phyloP scores from a whole-genome alignment of 176 grass and related monocot genomes.

The Metroxylon sagu region DNA sequence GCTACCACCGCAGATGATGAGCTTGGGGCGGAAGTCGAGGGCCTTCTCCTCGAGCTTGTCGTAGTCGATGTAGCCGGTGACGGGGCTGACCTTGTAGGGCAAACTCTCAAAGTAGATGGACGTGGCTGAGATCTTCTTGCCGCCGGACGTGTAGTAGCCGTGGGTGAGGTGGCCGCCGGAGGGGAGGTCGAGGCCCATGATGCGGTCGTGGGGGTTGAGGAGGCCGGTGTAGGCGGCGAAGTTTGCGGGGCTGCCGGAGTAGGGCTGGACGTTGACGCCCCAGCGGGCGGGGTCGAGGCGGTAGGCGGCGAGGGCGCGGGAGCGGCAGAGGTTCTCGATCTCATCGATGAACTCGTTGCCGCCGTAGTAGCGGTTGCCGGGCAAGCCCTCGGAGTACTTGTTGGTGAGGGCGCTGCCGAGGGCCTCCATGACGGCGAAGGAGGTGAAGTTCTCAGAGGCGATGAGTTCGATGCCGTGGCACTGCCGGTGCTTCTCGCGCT shows the following conservation, averaged over 20 bases:
- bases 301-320: constrained; percentile 12
- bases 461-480: constrained; percentile 20
- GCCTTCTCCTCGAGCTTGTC: constrained; percentile 20
- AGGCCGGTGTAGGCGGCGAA: constrained; percentile 15
- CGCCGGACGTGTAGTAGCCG: constrained; percentile 8
- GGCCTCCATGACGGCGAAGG: constrained; percentile 16
- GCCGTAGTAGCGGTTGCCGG: constrained; percentile 14
- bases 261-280: constrained; percentile 21
- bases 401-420: constrained; percentile 18
- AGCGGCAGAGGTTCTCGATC: constrained; percentile 16
- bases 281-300: constrained; percentile 7
- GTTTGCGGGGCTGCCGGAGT: constrained; percentile 19
- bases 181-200: constrained; percentile 22
- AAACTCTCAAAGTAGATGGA: constrained; percentile 19
- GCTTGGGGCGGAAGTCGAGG: constrained; percentile 17
- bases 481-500: constrained; percentile 16
- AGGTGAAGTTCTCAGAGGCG: constrained; percentile 22
- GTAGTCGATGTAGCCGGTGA: constrained; percentile 18
- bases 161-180: constrained; percentile 16
- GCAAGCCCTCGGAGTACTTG: constrained; percentile 22
- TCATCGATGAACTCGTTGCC: constrained; percentile 14
- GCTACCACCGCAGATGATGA: constrained; percentile 15
- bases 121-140: constrained; percentile 15
- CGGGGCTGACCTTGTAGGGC: constrained; percentile 16
- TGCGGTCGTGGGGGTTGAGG: constrained; percentile 12